phyloP scores from a whole-genome alignment of 495 filamentous ascomycete species.

The Viridothelium virens region DNA sequence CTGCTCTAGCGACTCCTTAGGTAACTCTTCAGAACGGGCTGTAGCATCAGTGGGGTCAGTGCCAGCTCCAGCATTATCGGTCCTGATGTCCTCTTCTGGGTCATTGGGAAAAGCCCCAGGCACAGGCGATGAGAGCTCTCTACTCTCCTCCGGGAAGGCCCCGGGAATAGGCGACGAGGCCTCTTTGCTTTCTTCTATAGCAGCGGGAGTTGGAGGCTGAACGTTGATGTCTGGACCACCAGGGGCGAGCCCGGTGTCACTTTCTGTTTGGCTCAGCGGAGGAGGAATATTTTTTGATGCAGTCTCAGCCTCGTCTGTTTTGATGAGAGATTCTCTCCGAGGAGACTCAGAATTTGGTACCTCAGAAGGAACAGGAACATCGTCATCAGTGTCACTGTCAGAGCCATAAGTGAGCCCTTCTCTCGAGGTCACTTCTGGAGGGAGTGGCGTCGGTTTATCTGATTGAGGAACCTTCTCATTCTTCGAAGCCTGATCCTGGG shows the following conservation, averaged over 20 bases:
- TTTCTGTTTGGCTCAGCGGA: not conserved
- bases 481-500: constrained; percentile 43
- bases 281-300: too few species aligned
- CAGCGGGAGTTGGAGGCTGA: constrained; percentile 22
- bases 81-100: not conserved
- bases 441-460: constrained; percentile 39
- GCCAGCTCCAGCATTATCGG: not conserved
- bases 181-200: constrained; percentile 13
- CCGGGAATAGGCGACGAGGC: not conserved
- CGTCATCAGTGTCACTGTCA: constrained; percentile 31
- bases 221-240: constrained; percentile 22
- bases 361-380: constrained; percentile 10
- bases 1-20: constrained; percentile 1
- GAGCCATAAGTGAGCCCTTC: constrained; percentile 51
- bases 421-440: constrained; percentile 58
- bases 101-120: not conserved
- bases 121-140: not conserved
- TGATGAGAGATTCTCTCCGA: not conserved
- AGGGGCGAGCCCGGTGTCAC: not conserved
- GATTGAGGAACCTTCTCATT: constrained; percentile 35
- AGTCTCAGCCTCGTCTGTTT: not conserved
- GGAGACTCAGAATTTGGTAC: constrained; percentile 2
- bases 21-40: not conserved
- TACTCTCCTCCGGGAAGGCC: not conserved
- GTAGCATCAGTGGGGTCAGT: constrained; percentile 29